Evolutionary conservation across 805 yeast genomes (phyloP).

Genomic region (Starmerella riodocensis): DNA sequence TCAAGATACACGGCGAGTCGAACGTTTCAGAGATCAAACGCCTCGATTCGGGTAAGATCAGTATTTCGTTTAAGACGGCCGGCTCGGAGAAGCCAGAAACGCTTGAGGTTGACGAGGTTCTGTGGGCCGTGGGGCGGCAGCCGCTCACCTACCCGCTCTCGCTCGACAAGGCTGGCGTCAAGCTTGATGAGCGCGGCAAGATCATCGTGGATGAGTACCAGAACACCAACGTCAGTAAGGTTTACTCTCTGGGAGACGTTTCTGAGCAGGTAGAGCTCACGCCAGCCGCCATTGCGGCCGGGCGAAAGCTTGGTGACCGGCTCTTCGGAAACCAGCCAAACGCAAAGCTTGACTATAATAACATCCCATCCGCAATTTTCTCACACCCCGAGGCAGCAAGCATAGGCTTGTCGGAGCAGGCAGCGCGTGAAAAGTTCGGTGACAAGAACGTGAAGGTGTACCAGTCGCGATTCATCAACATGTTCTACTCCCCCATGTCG

Average conservation of each 20-base stretch:
- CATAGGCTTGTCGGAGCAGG: conserved; percentile 70
- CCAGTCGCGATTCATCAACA: conserved; percentile 69
- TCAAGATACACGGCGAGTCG: conserved; percentile 60
- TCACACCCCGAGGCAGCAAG: conserved; percentile 97
- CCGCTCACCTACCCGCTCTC: conserved; percentile 57
- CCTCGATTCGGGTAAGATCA: conserved; percentile 30
- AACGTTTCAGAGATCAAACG: conserved; percentile 35
- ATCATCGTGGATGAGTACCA: conserved; percentile 80
- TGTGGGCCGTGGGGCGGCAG: conserved; percentile 92
- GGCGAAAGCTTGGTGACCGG: conserved; percentile 84
- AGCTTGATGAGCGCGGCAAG: conserved; percentile 46
- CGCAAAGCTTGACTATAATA: conserved; percentile 62
- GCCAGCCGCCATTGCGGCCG: conserved; percentile 98
- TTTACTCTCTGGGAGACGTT: conserved; percentile 87
- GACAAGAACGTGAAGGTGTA: conserved; percentile 67
- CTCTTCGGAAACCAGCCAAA: conserved; percentile 68
- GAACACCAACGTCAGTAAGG: conserved; percentile 53
- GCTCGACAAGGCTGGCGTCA: conserved; percentile 60
- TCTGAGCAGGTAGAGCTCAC: conserved; percentile 87
- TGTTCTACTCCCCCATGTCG: conserved; percentile 80
- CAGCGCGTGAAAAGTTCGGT: conserved; percentile 70
- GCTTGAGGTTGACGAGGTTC: conserved; percentile 56
- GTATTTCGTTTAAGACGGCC: conserved; percentile 2
- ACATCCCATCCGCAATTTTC: conserved; percentile 92
- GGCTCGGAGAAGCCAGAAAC: conserved; percentile 23